Evolutionary conservation across 2,329 filamentous ascomycete species (phyloP), one percentile per base, ranked within the genome.

Genomic region (Trichoderma sp.): DNA sequence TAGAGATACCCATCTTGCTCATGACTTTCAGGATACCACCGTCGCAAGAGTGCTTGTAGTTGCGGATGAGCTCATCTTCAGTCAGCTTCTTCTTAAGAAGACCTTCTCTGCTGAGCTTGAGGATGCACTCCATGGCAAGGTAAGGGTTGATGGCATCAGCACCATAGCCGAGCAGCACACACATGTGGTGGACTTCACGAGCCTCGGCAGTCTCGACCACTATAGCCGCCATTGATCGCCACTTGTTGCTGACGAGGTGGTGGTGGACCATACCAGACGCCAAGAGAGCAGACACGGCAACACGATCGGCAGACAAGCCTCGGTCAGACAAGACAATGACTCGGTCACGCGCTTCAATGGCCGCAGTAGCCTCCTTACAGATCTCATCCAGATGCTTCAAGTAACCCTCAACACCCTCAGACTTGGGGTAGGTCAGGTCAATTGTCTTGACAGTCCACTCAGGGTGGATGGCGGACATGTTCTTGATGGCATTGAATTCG

Each of bases 1-100:
- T 98, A 7, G 95, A 97, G 72, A 98, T 98, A 83, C 95, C 95
- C 95, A 98, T 98, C 86, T 98, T 98, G 80, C 91, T 96, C 95
- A 98, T 98, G 79, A 98, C 95, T 82, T 98, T 98, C 72, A 98
- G 85, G 72, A 98, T 97, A 83, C 95, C 95, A 77, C 95, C 95
- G 74, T 97, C 94, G 75, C 92, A 95, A 71, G 95, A 97, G 80
- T 96, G 92, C 83, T 96, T 97, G 86, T 97, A 98, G 84, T 98
- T 98, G 75, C 91, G 89, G 73, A 97, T 94, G 68, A 97, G 89
- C 75, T 90, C 87, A 70, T 97, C 90, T 69, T 96, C 88, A 24
- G 86, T 87, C 54, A 97, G 84, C 80, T 96, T 91, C 86, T 96
- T 97, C 80, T 94, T 91, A 80, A 97, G 96, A 71, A 97, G 84